These are phyloP conservation scores for Trichoderma cornu-damae DNA, from an alignment of 2,329 filamentous ascomycete genomes.

Conservation along the genomic window DNA sequence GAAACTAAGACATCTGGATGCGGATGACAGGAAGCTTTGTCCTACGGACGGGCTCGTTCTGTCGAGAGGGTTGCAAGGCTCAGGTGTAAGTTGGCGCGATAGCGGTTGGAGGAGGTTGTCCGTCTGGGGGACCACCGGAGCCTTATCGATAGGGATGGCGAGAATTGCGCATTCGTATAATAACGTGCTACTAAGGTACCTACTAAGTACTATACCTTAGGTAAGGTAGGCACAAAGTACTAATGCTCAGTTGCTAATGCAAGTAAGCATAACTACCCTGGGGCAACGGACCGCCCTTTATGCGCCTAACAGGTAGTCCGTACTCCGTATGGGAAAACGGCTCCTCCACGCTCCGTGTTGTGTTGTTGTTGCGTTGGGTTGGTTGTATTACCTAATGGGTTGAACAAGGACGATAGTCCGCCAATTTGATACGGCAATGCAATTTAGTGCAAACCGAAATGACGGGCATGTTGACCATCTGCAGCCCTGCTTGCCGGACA, in stretches of 20 bases:
- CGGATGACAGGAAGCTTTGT: not conserved
- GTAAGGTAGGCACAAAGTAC: too few species aligned
- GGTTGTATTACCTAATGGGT: not conserved
- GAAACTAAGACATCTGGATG: not conserved
- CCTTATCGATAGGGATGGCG: conserved; percentile 14
- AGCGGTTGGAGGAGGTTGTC: conserved; percentile 12
- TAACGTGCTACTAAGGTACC: too few species aligned
- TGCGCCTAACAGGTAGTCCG: too few species aligned
- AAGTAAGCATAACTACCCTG: not conserved
- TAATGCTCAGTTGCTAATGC: too few species aligned
- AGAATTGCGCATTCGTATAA: not conserved
- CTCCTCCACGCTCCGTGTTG: too few species aligned
- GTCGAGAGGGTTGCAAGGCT: conserved; percentile 1
- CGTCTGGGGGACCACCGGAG: not conserved
- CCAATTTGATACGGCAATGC: too few species aligned
- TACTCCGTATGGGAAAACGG: too few species aligned
- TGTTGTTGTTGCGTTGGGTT: too few species aligned
- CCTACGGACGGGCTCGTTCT: not conserved
- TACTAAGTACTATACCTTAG: too few species aligned
- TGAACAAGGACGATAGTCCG: too few species aligned
- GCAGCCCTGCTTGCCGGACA: not conserved
- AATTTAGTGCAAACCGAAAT: conserved; percentile 14
- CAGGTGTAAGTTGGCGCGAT: conserved; percentile 1
- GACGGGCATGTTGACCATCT: not conserved
- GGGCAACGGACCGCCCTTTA: not conserved